Conservation (phyloP, 176 grass and related monocot genomes). For the Aegilops speltoides region DNA sequence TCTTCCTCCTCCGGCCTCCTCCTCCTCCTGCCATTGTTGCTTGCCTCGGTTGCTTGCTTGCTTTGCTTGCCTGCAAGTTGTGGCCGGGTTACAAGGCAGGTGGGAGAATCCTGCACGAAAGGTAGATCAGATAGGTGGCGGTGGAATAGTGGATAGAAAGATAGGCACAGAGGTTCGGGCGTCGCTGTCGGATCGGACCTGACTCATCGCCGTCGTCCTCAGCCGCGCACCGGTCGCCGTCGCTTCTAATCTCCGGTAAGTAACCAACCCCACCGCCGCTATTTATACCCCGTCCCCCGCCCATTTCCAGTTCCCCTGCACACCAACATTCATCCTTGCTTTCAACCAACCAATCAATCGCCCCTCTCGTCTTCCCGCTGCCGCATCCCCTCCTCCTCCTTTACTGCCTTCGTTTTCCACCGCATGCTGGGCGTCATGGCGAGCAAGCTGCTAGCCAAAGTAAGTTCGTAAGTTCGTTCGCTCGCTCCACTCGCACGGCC, state of each 20-base stretch:
- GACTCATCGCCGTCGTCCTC: neutral
- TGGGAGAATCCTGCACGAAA: neutral
- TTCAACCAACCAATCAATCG: neutral
- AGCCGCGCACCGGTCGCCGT: neutral
- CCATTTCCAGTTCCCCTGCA: neutral
- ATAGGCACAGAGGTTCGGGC: neutral
- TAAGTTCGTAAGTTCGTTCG: neutral
- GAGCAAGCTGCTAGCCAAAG: neutral
- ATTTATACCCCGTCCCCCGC: conserved; percentile 8
- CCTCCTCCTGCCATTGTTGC: conserved; percentile 11
- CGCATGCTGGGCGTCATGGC: neutral
- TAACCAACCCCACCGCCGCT: neutral
- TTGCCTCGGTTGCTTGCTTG: neutral
- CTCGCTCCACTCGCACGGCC: no score
- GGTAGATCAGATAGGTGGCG: neutral
- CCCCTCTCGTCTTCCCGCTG: neutral
- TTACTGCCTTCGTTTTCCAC: neutral
- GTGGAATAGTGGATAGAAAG: neutral
- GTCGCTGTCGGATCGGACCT: neutral
- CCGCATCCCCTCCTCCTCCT: neutral
- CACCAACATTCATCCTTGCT: neutral
- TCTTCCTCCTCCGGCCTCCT: neutral
- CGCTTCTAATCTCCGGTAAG: conserved; percentile 38
- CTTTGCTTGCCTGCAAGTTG: neutral
- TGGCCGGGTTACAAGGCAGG: neutral